Base-by-base conservation (phyloP, 2,329 filamentous ascomycete species). In the Penicillium psychrosexuale region DNA sequence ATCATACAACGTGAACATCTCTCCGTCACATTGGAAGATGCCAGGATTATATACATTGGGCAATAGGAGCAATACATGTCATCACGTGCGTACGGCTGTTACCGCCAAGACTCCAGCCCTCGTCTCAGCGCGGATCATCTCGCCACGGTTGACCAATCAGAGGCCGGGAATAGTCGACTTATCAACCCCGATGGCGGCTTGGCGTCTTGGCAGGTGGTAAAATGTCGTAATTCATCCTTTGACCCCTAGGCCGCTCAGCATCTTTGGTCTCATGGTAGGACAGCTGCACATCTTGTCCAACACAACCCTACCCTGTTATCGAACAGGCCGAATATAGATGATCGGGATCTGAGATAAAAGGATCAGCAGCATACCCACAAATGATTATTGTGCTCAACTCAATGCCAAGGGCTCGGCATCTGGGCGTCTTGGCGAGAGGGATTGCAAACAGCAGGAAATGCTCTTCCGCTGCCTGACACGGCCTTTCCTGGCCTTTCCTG, bases 401-500 rank as follows among this genome's bases (percentile, higher is more conserved):
- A 56, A 63, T 63, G 66, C 66, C 66, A 68, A 69, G 66, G 61
- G 57, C 66, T 69, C 60, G 66, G 66, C 66, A 64, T 62, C 66
- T 69, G 61, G 66, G 66, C 66, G 57, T 33, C 64, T 64, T 65
- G 65, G 63, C 61, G 56, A 58, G 60, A 60, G 59, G 55, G 49
- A 53, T 52, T 63, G 60, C 56, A 58, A 64, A 61, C 60, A 64
- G 62, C 52, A 57, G 48, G 49, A 59, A 50, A 47, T 56, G 53
- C 45, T 62, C 61, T 56, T 62, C 63, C 61, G 63, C 62, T 62
- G 55, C 57, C 52, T 53, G 46, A 40, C 58, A 61, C 61, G 60
- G 64, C 56, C 53, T 59, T 63, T 51, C 57, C 60, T 62, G 58
- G 58, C 53, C 43, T 50, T 58, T 62, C 64, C 52, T 59, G 47